phyloP scores from a whole-genome alignment of 106 monocot genomes.

The Acanthochlamys bracteata region DNA sequence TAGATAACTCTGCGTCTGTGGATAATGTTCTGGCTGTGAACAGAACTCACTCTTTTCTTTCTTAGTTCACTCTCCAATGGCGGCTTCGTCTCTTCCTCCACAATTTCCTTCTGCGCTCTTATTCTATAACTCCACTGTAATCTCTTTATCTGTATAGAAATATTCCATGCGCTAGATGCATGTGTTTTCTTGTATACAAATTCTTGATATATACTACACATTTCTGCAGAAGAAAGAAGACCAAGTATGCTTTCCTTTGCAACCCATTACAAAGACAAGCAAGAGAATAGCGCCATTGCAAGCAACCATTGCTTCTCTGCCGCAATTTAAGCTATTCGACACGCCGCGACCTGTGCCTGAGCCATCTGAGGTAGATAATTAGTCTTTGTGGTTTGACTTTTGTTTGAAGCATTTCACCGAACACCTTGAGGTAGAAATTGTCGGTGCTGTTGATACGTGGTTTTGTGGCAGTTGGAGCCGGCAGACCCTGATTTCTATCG shows the following conservation, averaged over 20 bases:
- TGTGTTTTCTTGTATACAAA: no score
- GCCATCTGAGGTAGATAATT: constrained; percentile 16
- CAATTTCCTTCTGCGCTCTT: background rate
- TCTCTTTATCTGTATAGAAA: background rate
- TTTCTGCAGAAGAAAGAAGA: background rate
- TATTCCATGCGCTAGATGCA: no score
- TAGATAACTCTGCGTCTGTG: no score
- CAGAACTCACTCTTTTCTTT: no score
- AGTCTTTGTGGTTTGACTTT: background rate
- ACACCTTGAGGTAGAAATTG: background rate
- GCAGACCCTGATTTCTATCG: constrained; percentile 92
- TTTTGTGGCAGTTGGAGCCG: constrained; percentile 43
- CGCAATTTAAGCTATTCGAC: constrained; percentile 37
- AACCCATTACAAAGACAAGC: background rate
- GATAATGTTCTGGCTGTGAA: no score
- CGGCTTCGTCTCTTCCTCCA: background rate
- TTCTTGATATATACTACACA: no score
- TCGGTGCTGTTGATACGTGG: background rate
- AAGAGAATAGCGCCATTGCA: background rate
- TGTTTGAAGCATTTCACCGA: background rate
- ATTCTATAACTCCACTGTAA: background rate
- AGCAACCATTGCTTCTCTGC: background rate
- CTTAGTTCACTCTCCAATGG: background rate
- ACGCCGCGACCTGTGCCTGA: constrained; percentile 15
- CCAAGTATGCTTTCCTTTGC: background rate